Evolutionary conservation across 2,329 filamentous ascomycete genomes (phyloP), one percentile per base, ranked within the genome.

Genomic region (Dactylonectria macrodidyma): DNA sequence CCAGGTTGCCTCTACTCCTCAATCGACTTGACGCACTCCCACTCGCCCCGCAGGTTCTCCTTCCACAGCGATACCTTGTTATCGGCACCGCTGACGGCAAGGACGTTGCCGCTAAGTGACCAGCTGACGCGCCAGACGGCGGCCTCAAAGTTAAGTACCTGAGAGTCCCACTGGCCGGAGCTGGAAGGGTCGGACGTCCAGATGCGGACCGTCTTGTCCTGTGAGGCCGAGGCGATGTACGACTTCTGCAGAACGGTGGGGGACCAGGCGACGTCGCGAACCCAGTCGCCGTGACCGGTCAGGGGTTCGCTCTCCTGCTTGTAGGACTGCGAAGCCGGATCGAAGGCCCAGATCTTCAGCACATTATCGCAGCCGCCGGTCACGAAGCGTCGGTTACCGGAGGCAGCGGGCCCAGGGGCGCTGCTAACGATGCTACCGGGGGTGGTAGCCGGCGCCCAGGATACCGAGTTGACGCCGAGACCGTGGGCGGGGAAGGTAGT

Each of bases 1-100:
- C 55, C 33, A 48, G 47, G 46, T 44, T 59, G 12, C 38, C 14
- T 71, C 78, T 86, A 97, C 84, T 97, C 94, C 81, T 97, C 95
- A 80, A 99, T 95, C 67, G 94, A 95, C 89, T 97, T 98, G 73
- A 98, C 94, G 77, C 93, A 94, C 83, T 98, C 95, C 96, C 96
- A 99, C 79, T 97, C 94, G 62, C 96, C 96, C 80, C 93, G 93
- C 75, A 99, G 85, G 80, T 97, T 97, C 88, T 99, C 96, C 88
- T 98, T 99, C 95, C 95, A 99, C 81, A 99, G 83, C 61, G 92
- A 97, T 63, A 99, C 95, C 84, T 97, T 95, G 87, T 99, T 99
- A 83, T 99, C 95, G 30, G 93, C 94, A 46, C 94, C 94, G 79
- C 93, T 96, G 70, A 98, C 94, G 10, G 96, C 96, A 76, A 99